phyloP scores from a whole-genome alignment of 306 rosid genomes.

The Lablab purpureus region DNA sequence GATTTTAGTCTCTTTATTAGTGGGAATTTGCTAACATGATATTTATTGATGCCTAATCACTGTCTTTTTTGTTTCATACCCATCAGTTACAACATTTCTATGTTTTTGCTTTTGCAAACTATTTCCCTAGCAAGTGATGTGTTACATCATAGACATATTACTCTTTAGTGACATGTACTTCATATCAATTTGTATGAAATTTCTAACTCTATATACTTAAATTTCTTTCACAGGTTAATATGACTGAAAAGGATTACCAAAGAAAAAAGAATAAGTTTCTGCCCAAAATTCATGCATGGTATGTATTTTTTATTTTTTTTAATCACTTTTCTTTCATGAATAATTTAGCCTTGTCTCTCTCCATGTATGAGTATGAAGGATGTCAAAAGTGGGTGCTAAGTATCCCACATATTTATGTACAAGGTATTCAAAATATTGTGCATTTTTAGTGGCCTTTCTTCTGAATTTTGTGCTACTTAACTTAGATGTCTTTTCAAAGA shows the following conservation, averaged over 20 bases:
- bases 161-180: slow-evolving; percentile 14
- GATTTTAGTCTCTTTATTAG: too few species aligned
- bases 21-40: too few species aligned
- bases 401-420: slow-evolving; percentile 15
- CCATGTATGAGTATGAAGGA: not conserved
- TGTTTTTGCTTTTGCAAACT: slow-evolving; percentile 3
- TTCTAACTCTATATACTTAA: slow-evolving; percentile 29
- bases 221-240: slow-evolving; percentile 78
- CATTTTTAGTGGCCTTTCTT: not conserved
- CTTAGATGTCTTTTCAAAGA: not conserved
- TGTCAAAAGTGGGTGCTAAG: slow-evolving; percentile 13
- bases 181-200: slow-evolving; percentile 20
- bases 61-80: not conserved
- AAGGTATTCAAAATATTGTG: not conserved
- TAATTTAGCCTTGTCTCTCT: slow-evolving; percentile 11
- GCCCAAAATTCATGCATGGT: slow-evolving; percentile 99
- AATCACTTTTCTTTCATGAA: slow-evolving; percentile 9
- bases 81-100: not conserved
- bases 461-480: slow-evolving; percentile 7
- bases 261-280: slow-evolving; percentile 97
- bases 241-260: slow-evolving; percentile 97
- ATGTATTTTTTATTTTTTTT: slow-evolving; percentile 33
- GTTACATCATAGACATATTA: slow-evolving; percentile 1
- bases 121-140: slow-evolving; percentile 2
- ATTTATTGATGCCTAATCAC: not conserved